Base-by-base conservation (phyloP, 164 flowering plant genomes). In the Nelumbo lutea region DNA sequence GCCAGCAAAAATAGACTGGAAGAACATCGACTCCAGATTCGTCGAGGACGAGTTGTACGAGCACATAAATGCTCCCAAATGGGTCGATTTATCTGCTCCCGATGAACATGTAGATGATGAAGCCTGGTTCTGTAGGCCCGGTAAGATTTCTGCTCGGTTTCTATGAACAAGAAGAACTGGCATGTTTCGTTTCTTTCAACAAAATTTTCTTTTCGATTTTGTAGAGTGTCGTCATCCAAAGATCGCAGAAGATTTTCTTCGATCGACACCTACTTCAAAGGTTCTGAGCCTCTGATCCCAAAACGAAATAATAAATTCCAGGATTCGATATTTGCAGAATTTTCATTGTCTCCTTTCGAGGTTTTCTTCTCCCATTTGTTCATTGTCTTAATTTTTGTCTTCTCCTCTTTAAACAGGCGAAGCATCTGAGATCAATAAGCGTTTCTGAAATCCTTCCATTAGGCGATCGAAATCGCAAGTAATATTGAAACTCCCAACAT, bases 141-240 rank as follows among this genome's bases (percentile, higher is more conserved):
- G 99, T 92, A 77, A 70, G 55, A 11, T 3, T 51, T 11, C 7
- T 10, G 9, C 55, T 6, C 45, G 9, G 64, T 5, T 13, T 61
- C 41, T 11, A 10, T 59, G 7, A 3, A 14, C n/a, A 61, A 38
- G 39, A 67, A 64, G 46, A 42, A 14, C 52, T 64, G 27, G 53
- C 15, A 42, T 47, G 40, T 65, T 69, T 59, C 39, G 4, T 59
- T 50, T 48, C 15, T 43, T 5, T 41, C 59, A 6, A 3, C 2
- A 15, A 47, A 53, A 39, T 8, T n/a, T 4, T 11, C 10, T 63
- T 43, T 70, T 58, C 27, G 65, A 42, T 58, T 1, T 75, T 75
- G 55, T 83, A 95, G 99, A 87, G 78, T 95, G 99, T 67, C 78
- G 82, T 51, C 98, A 95, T 77, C 96, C 99, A 2, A 87, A 80